These are phyloP conservation scores for Auricularia cornea DNA, from an alignment of 768 basidiomycete species.

Conservation along the genomic window DNA sequence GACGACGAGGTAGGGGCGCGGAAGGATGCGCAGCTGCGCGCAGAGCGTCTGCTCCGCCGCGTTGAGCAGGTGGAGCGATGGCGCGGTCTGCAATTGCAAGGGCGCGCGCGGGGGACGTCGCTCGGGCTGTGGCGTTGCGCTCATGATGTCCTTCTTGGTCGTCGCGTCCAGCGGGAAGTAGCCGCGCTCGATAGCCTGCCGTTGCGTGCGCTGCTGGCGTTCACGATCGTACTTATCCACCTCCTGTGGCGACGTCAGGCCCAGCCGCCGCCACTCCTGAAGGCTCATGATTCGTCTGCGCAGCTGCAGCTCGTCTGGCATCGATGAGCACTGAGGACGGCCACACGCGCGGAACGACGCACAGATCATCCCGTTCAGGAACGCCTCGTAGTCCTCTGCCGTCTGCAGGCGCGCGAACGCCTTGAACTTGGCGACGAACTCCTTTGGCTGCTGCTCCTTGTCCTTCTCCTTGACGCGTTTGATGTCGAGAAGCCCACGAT, in stretches of 20 bases:
- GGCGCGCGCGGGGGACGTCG: slow-evolving; percentile 30
- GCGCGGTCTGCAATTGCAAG: slow-evolving; percentile 85
- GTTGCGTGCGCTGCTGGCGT: slow-evolving; percentile 42
- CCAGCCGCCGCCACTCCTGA: slow-evolving; percentile 82
- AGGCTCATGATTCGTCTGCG: slow-evolving; percentile 86
- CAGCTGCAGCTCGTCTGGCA: slow-evolving; percentile 74
- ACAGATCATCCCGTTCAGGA: slow-evolving; percentile 88
- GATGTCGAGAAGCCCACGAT: slow-evolving; percentile 84
- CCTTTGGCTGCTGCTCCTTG: slow-evolving; percentile 81
- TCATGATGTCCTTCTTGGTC: not conserved
- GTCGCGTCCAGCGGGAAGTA: not conserved
- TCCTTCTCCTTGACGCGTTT: slow-evolving; percentile 92
- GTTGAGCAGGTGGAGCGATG: slow-evolving; percentile 83
- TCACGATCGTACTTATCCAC: slow-evolving; percentile 85
- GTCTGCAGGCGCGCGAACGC: slow-evolving; percentile 89
- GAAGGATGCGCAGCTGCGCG: slow-evolving; percentile 81
- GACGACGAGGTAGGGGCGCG: slow-evolving; percentile 91
- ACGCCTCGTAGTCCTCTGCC: slow-evolving; percentile 81
- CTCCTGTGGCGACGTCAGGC: slow-evolving; percentile 76
- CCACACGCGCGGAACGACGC: slow-evolving; percentile 22
- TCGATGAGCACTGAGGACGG: not conserved
- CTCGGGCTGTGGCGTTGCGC: slow-evolving; percentile 1
- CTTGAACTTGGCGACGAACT: slow-evolving; percentile 79
- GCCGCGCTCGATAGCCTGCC: not conserved
- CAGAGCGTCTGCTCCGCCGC: slow-evolving; percentile 83